Percentiles rank a stretch among this genome's conserved stretches.
Evolutionary conservation across 805 yeast genomes (phyloP).

Genomic region (Grigorovia yakushimaensis): DNA sequence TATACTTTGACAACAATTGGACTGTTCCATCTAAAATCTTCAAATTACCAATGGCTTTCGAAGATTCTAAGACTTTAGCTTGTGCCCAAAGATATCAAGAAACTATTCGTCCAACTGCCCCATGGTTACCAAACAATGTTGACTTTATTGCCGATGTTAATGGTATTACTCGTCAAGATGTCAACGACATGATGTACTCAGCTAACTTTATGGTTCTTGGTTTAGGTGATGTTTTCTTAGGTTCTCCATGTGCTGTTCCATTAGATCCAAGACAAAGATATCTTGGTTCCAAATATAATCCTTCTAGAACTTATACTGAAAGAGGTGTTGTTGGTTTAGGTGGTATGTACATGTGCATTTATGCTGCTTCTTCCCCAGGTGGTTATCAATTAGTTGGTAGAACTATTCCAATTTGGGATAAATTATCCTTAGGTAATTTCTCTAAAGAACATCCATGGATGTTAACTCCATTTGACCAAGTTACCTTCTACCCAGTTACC

Average conservation of each 20-base stretch:
- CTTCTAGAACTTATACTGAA: conserved; percentile 92
- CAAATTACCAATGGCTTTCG: conserved; percentile 92
- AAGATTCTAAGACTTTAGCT: conserved; percentile 77
- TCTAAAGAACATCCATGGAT: conserved; percentile 72
- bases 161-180: conserved; percentile 64
- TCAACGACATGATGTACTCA: conserved; percentile 73
- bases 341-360: conserved; percentile 97
- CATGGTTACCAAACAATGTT: conserved; percentile 97
- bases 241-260: conserved; percentile 98
- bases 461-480: conserved; percentile 84
- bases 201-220: conserved; percentile 92
- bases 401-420: conserved; percentile 97
- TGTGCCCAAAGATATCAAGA: conserved; percentile 89
- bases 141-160: conserved; percentile 89
- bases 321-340: conserved; percentile 97
- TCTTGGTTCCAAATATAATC: conserved; percentile 89
- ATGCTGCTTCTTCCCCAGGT: conserved; percentile 97
- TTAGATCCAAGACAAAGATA: conserved; percentile 92
- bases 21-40: conserved; percentile 72
- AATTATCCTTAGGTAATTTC: conserved; percentile 66
- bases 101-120: conserved; percentile 87
- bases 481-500: conserved; percentile 84
- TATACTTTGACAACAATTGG: conserved; percentile 73
- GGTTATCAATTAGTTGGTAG: conserved; percentile 96
- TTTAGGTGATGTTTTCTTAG: conserved; percentile 92